phyloP scores from a whole-genome alignment of 1,284 basidiomycete genomes.

The Boletellus sp. region DNA sequence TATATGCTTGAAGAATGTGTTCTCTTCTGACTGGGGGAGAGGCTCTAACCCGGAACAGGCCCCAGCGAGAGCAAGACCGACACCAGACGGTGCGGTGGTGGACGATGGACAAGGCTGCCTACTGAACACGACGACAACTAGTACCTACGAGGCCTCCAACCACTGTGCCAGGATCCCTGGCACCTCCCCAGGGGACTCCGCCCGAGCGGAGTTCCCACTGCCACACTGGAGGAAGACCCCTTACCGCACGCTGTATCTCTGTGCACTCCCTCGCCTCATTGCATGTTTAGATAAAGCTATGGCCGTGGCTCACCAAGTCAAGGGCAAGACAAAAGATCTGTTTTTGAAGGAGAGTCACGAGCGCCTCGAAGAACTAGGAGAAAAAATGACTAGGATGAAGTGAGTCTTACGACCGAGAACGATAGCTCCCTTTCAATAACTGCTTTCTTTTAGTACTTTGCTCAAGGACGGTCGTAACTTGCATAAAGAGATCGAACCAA shows the following conservation, averaged over 20 bases:
- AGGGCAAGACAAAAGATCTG: constrained; percentile 35
- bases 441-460: constrained; percentile 17
- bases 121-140: no score
- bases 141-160: no score
- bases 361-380: constrained; percentile 35
- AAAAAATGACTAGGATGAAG: constrained; percentile 31
- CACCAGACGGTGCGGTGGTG: no score
- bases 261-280: constrained; percentile 48
- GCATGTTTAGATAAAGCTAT: constrained; percentile 42
- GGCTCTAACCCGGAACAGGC: no score
- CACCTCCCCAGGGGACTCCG: no score
- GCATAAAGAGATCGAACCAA: constrained; percentile 28
- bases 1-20: constrained; percentile 33
- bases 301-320: constrained; percentile 27
- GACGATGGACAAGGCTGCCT: no score
- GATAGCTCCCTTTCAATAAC: not conserved
- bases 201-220: no score
- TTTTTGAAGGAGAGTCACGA: constrained; percentile 28
- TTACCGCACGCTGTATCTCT: constrained; percentile 47
- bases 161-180: no score
- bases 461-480: constrained; percentile 22
- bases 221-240: constrained; percentile 28
- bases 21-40: constrained; percentile 19
- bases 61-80: no score
- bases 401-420: constrained; percentile 17